Conservation (phyloP, 2,329 filamentous ascomycete species). For the Tolypocladium ophioglossoides region DNA sequence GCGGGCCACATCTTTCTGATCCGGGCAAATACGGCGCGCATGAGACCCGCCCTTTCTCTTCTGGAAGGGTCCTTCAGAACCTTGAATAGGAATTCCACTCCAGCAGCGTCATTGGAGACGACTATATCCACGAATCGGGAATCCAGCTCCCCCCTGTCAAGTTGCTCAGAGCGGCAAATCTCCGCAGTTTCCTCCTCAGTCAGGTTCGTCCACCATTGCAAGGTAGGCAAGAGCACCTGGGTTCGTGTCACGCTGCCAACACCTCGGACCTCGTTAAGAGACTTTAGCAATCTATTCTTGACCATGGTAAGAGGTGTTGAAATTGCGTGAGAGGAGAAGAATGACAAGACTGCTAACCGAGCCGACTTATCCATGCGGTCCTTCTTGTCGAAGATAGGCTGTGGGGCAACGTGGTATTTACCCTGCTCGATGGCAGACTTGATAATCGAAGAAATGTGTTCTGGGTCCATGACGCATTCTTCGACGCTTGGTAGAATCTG, state of each 20-base stretch:
- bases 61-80: constrained; percentile 31
- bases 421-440: constrained; percentile 28
- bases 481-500: constrained; percentile 68
- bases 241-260: constrained; percentile 60
- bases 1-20: constrained; percentile 62
- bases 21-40: constrained; percentile 55
- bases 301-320: constrained; percentile 57
- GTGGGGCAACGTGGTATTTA: constrained; percentile 23
- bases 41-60: constrained; percentile 37
- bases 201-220: constrained; percentile 58
- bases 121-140: constrained; percentile 38
- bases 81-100: constrained; percentile 40
- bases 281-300: constrained; percentile 60
- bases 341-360: constrained; percentile 56
- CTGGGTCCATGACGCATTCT: constrained; percentile 73
- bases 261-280: constrained; percentile 63
- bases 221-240: constrained; percentile 62
- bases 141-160: constrained; percentile 31
- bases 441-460: constrained; percentile 57
- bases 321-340: constrained; percentile 62
- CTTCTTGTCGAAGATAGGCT: constrained; percentile 36
- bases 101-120: constrained; percentile 40
- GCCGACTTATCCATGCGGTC: constrained; percentile 47
- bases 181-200: constrained; percentile 37
- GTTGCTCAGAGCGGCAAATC: constrained; percentile 27